phyloP scores from a whole-genome alignment of 768 basidiomycete species.

The Trametes coccinea region DNA sequence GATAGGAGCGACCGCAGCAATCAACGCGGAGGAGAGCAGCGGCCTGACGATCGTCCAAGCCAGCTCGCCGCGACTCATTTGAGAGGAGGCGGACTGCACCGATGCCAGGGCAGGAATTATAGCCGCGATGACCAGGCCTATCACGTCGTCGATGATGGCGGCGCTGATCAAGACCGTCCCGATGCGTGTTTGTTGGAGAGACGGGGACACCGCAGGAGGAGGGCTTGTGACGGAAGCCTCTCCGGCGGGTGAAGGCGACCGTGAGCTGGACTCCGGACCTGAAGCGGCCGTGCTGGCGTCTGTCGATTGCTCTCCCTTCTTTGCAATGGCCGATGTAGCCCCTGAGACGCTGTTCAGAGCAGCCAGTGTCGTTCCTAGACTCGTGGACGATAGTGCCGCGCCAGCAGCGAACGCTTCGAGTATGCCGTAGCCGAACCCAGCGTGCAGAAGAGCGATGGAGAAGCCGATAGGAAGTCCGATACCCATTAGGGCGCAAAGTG shows the following conservation, averaged over 20 bases:
- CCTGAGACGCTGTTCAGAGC: conserved; percentile 42
- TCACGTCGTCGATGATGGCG: conserved; percentile 65
- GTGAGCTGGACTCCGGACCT: not conserved
- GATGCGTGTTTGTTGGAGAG: conserved; percentile 47
- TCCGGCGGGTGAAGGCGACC: not conserved
- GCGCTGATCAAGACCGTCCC: conserved; percentile 61
- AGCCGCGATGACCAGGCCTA: conserved; percentile 59
- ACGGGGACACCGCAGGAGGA: not conserved
- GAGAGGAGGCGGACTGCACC: conserved; percentile 7
- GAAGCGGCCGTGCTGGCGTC: not conserved
- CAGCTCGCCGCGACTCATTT: not conserved
- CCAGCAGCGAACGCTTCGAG: conserved; percentile 62
- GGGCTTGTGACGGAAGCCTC: not conserved
- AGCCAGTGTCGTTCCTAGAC: conserved; percentile 66
- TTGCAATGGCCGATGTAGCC: not conserved
- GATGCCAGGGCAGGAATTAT: conserved; percentile 47
- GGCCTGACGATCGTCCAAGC: conserved; percentile 49
- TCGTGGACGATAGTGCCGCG: conserved; percentile 61
- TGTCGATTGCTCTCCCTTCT: not conserved
- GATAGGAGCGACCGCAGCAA: conserved; percentile 43
- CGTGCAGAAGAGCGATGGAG: conserved; percentile 45
- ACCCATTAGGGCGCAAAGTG: conserved; percentile 51
- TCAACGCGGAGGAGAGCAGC: conserved; percentile 53
- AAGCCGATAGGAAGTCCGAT: conserved; percentile 51
- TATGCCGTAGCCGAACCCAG: conserved; percentile 41